Percentiles rank a stretch among this genome's conserved stretches.
phyloP scores from a whole-genome alignment of 345 rosid species.

The Crucihimalaya himalaica region DNA sequence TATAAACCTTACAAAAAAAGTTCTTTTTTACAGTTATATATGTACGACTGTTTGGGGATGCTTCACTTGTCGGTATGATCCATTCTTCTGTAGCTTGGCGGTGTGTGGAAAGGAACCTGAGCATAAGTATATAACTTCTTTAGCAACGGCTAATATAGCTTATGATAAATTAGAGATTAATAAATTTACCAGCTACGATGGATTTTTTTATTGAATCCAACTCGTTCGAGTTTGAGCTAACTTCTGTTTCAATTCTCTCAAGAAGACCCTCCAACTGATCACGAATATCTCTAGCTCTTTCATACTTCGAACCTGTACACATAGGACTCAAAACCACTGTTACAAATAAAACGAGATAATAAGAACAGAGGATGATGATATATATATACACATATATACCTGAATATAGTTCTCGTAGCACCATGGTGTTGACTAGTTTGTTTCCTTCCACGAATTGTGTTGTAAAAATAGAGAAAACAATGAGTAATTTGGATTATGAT shows the following conservation, averaged over 20 bases:
- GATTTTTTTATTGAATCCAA: constrained; percentile 69
- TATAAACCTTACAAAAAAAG: too few species aligned
- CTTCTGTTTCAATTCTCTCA: constrained; percentile 82
- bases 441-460: constrained; percentile 84
- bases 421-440: constrained; percentile 88
- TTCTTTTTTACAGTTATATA: too few species aligned
- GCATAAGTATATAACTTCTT: not conserved
- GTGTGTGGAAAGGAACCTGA: constrained; percentile 80
- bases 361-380: not conserved
- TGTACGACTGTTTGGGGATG: constrained; percentile 76
- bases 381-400: constrained; percentile 39
- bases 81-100: constrained; percentile 74
- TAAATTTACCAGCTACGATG: constrained; percentile 60
- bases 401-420: constrained; percentile 90
- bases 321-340: constrained; percentile 11
- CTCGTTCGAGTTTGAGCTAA: constrained; percentile 52
- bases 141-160: not conserved
- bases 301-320: constrained; percentile 79
- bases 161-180: not conserved
- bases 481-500: too few species aligned
- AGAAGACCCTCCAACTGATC: constrained; percentile 84
- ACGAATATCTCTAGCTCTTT: constrained; percentile 85
- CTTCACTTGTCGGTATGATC: constrained; percentile 77
- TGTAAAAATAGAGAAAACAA: too few species aligned
- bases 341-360: not conserved